Evolutionary conservation across 345 rosid genomes (phyloP), one percentile per base, ranked within the genome.

Genomic region (Euphorbia pulcherrima): DNA sequence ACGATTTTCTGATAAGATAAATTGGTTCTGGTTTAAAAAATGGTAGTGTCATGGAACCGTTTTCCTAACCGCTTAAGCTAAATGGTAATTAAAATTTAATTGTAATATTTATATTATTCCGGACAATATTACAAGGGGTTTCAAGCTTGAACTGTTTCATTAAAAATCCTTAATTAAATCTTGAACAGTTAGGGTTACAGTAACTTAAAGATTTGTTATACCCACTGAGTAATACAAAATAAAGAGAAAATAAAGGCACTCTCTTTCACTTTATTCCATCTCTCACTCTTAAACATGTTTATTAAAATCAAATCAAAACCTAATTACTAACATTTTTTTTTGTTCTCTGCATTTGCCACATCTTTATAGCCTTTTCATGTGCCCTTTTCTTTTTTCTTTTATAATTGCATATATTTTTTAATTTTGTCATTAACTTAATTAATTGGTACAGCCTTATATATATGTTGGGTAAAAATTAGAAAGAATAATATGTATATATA

Each of bases 181-280:
- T 37, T 39, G 27, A 59, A 10, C 16, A 52, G 21, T 54, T 67
- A 17, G 35, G 28, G 27, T 65, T 17, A 28, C 51, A n/a, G 58
- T 60, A 46, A 29, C 41, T 59, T 65, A 67, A 66, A 66, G 56
- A 46, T 70, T 72, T 64, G 1, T 39, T 55, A 65, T 52, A 14
- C 46, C 62, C 64, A 44, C 55, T 37, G 47, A 66, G 37, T 61
- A 21, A 26, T 33, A 63, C 56, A 39, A 53, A 52, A 23, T 75
- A 70, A 53, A 73, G 29, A 48, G 18, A 18, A 60, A 66, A 68
- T 51, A 80, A 73, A 80, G 75, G 7, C 39, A 65, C 67, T 67
- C 69, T 54, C 68, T 69, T 24, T 73, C 77, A 47, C 86, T 80
- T 80, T 80, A 80, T 75, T 78, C 81, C 80, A 65, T 77, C 69